Percentiles rank a stretch among this genome's conserved stretches.
Conservation (phyloP, 768 basidiomycete species). For the Cystofilobasidium macerans region DNA sequence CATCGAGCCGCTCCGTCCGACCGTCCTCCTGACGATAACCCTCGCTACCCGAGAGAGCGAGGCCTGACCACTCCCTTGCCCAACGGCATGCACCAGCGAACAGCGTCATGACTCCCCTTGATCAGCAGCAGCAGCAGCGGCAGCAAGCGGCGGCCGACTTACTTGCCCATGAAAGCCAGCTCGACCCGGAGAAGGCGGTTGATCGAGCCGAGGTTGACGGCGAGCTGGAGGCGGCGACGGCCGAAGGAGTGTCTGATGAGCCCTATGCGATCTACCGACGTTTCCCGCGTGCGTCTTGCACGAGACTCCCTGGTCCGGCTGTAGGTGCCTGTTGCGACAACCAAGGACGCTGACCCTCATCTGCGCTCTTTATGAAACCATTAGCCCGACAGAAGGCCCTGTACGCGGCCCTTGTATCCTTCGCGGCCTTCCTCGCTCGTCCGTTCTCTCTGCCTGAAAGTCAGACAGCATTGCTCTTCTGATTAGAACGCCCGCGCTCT, state of each 20-base stretch:
- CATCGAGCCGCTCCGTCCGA: no score
- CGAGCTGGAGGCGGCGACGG: no score
- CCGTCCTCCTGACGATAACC: no score
- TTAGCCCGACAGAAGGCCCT: conserved; percentile 40
- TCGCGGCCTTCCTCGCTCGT: conserved; percentile 57
- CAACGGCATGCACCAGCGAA: no score
- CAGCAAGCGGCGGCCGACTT: neutral
- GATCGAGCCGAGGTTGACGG: neutral
- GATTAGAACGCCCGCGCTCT: neutral
- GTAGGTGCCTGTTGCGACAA: no score
- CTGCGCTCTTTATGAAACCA: neutral
- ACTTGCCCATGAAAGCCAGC: neutral
- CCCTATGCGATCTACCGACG: neutral
- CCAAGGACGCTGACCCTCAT: no score
- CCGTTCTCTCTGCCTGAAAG: conserved; percentile 29
- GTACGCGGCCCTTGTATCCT: conserved; percentile 52
- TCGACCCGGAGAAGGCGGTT: neutral
- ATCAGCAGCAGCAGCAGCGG: neutral
- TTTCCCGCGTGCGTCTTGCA: neutral
- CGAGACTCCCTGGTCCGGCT: neutral
- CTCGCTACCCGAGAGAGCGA: no score
- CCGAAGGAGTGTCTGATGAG: no score
- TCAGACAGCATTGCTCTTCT: neutral
- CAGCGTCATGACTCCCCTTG: neutral
- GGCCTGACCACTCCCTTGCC: no score